Conservation (phyloP, 1,284 basidiomycete species). For the Mycosarcoma mackinlayi region DNA sequence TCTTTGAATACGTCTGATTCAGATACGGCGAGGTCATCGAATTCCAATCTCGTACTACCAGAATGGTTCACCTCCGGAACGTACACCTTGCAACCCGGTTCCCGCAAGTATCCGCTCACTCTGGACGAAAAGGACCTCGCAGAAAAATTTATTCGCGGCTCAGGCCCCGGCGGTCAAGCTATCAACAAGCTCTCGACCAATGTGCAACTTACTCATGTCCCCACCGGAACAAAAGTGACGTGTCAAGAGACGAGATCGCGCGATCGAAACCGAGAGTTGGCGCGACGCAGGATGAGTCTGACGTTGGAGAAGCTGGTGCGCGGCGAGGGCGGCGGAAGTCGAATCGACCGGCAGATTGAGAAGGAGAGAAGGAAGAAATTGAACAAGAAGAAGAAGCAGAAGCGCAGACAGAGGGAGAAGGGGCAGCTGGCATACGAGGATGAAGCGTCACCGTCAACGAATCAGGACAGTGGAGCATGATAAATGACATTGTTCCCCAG, state of each 20-base stretch:
- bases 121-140: slow-evolving; percentile 59
- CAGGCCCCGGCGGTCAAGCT: slow-evolving; percentile 65
- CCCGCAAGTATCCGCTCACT: slow-evolving; percentile 58
- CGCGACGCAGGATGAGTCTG: slow-evolving; percentile 55
- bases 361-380: slow-evolving; percentile 49
- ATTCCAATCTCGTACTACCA: slow-evolving; percentile 19
- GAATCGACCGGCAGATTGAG: slow-evolving; percentile 50
- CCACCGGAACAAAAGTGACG: slow-evolving; percentile 57
- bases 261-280: slow-evolving; percentile 56
- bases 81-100: slow-evolving; percentile 49
- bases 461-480: neutral
- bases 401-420: slow-evolving; percentile 30
- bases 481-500: no score
- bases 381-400: slow-evolving; percentile 61
- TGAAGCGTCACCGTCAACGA: neutral
- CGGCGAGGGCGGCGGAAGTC: slow-evolving; percentile 27
- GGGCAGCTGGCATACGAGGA: neutral
- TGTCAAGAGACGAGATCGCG: slow-evolving; percentile 61
- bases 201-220: slow-evolving; percentile 57
- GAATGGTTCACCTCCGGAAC: slow-evolving; percentile 54
- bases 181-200: slow-evolving; percentile 66
- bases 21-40: slow-evolving; percentile 6
- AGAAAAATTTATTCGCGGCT: slow-evolving; percentile 65
- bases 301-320: slow-evolving; percentile 54
- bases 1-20: no score